Base-by-base conservation (phyloP, 2,329 filamentous ascomycete species). In the Hypoxylon sp. region DNA sequence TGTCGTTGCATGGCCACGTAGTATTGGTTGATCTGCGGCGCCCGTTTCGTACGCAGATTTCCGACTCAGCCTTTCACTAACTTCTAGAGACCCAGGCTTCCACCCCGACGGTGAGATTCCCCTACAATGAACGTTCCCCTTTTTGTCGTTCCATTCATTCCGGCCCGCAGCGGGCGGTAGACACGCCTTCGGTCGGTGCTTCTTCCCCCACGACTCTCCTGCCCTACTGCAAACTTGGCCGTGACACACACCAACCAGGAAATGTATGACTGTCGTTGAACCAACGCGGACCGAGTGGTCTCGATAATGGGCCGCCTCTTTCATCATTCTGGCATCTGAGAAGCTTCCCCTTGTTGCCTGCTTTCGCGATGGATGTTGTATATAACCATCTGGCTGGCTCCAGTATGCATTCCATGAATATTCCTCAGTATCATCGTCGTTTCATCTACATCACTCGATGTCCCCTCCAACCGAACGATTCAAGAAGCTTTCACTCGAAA, bases 401-500 rank as follows among this genome's bases (percentile, higher is more conserved):
- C 58, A 48, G 55, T 45, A 50, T 55, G 46, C n/a, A 56, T 52
- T 14, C 46, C n/a, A 57, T 32, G 51, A 63, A 63, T 21, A n/a
- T 63, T 60, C 63, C 65, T 52, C 58, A 56, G 64, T 49, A 65
- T 67, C 65, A 69, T 34, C 41, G 17, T 53, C 48, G 65, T 70
- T 68, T 69, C 68, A 69, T 67, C 62, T 55, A 63, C 52, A 56
- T 70, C 60, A 64, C 67, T 73, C 76, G 68, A 81, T 82, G 78
- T 78, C 76, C 67, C 74, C 77, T 53, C 77, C 76, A 48, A 72
- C 73, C 48, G 72, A 76, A 61, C 69, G 71, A 59, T 76, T 84
- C 70, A 80, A 78, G 73, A 76, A 77, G 75, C 81, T 84, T 74
- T 82, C 81, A 53, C 75, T 83, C 19, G 77, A 76, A 67, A 77